Percentiles rank a stretch among this genome's conserved stretches.
Conservation (phyloP, 208 protist species). For the Trypanosoma melophagium region DNA sequence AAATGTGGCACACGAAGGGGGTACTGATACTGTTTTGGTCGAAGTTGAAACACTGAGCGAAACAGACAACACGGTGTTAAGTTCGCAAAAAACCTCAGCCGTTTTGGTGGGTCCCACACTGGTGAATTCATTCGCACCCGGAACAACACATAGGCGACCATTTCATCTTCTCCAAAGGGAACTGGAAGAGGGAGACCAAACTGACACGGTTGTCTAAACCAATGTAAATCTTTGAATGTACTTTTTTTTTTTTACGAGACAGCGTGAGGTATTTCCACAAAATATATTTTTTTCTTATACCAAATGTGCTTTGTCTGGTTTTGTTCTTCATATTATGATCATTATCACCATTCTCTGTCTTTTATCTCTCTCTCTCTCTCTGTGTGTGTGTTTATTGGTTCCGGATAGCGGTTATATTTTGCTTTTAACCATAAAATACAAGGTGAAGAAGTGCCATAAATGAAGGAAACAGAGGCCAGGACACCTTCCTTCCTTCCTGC, state of each 20-base stretch:
- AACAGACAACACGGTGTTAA: neutral
- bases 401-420: neutral
- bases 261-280: neutral
- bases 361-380: neutral
- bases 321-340: neutral
- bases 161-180: slow-evolving; percentile 9
- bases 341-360: neutral
- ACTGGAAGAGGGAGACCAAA: neutral
- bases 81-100: neutral
- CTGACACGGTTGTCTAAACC: neutral
- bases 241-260: slow-evolving; percentile 1
- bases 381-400: neutral
- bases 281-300: neutral
- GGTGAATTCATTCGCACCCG: slow-evolving; percentile 30
- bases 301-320: neutral
- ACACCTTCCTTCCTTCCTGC: neutral
- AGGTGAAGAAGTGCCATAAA: neutral
- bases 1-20: slow-evolving; percentile 52
- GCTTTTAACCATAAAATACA: neutral
- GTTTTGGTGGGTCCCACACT: slow-evolving; percentile 12
- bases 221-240: neutral
- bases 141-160: slow-evolving; percentile 27
- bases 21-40: slow-evolving; percentile 32
- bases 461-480: neutral
- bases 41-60: slow-evolving; percentile 38